Evolutionary conservation across 169 alveolate species (phyloP).

Genomic region (Prorocentrum cordatum): DNA sequence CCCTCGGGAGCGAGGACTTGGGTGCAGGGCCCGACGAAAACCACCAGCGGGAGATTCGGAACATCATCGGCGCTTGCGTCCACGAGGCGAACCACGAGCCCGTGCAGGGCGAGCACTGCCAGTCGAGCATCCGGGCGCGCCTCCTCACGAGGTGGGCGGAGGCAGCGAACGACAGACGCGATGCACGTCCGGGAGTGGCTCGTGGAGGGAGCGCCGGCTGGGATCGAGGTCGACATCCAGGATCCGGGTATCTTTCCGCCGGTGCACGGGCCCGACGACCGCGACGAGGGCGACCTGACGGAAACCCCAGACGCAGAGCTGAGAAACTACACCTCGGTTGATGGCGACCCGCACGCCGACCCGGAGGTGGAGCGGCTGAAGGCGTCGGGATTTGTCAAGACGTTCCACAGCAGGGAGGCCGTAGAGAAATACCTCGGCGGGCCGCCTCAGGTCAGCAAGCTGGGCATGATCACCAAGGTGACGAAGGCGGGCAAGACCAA

Average conservation of each 20-base stretch:
- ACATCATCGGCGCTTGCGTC: no score
- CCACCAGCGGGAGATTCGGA: background rate
- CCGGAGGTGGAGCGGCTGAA: background rate
- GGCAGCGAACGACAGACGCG: background rate
- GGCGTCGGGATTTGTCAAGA: background rate
- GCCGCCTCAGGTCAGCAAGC: background rate
- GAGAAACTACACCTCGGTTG: background rate
- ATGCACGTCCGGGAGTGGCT: background rate
- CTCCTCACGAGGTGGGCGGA: background rate
- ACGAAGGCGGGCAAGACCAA: conserved; percentile 4
- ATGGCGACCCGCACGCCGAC: background rate
- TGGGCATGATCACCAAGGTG: conserved; percentile 34
- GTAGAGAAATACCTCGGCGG: background rate
- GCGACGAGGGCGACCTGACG: background rate
- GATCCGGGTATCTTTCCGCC: conserved; percentile 7
- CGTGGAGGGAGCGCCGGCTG: conserved; percentile 5
- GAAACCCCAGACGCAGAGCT: background rate
- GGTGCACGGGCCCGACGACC: background rate
- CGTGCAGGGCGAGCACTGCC: no score
- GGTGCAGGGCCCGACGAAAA: background rate
- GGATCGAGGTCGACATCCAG: background rate
- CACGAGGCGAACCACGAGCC: no score
- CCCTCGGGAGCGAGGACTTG: background rate
- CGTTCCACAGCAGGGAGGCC: background rate
- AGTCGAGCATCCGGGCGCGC: background rate